Conservation (phyloP, 768 basidiomycete genomes). For the Collybia mongolica region DNA sequence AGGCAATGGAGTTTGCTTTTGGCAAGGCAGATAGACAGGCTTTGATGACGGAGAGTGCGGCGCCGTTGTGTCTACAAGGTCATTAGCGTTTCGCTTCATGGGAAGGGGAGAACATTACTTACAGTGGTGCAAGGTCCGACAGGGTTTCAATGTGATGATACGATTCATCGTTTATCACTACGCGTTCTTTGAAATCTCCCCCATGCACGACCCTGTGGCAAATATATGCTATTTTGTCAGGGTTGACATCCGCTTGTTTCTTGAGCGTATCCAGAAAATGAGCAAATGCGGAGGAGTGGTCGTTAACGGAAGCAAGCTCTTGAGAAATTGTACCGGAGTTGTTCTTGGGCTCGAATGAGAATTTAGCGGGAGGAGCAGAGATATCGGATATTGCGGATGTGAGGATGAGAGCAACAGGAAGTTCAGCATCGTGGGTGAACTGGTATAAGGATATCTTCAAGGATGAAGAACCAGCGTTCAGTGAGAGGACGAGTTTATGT, state of each 20-base stretch:
- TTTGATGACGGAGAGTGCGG: slow-evolving; percentile 59
- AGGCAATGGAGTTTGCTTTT: slow-evolving; percentile 70
- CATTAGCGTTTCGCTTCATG: background rate
- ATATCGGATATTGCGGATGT: slow-evolving; percentile 58
- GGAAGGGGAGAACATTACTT: slow-evolving; percentile 26
- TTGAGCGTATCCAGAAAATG: slow-evolving; percentile 55
- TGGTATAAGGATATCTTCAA: slow-evolving; percentile 77
- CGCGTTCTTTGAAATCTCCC: slow-evolving; percentile 71
- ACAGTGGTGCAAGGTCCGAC: slow-evolving; percentile 81
- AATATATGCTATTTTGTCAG: slow-evolving; percentile 46
- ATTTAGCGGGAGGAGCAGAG: slow-evolving; percentile 50
- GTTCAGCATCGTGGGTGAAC: slow-evolving; percentile 9
- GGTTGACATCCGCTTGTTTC: slow-evolving; percentile 39
- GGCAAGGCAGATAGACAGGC: slow-evolving; percentile 64
- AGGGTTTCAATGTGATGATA: slow-evolving; percentile 73
- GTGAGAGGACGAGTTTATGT: slow-evolving; percentile 52
- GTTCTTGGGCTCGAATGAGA: slow-evolving; percentile 23
- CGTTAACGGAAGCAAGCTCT: slow-evolving; percentile 42
- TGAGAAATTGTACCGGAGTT: slow-evolving; percentile 32
- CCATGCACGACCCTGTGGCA: slow-evolving; percentile 89
- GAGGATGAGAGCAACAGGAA: slow-evolving; percentile 41
- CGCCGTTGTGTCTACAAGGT: slow-evolving; percentile 53
- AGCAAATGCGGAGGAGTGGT: slow-evolving; percentile 63
- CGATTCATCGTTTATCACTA: slow-evolving; percentile 64
- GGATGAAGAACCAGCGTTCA: slow-evolving; percentile 84